Conservation (phyloP, 768 basidiomycete genomes). For the Suillus alpinus region DNA sequence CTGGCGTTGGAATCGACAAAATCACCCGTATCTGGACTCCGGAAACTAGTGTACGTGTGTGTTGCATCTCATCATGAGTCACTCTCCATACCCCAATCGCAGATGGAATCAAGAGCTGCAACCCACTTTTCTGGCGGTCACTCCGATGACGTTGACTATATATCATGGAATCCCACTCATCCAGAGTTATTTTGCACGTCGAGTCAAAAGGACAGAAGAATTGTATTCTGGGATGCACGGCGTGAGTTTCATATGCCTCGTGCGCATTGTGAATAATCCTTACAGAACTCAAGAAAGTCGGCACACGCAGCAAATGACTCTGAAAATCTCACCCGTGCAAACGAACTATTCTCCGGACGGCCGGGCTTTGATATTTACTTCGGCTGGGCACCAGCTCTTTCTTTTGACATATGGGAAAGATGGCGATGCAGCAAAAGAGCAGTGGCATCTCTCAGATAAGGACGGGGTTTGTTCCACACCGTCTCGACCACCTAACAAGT, state of each 20-base stretch:
- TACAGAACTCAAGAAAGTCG: conserved; percentile 55
- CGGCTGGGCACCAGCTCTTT: conserved; percentile 57
- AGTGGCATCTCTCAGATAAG: conserved; percentile 41
- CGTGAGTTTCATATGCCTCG: conserved; percentile 43
- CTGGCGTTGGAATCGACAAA: conserved; percentile 82
- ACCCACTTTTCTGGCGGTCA: conserved; percentile 68
- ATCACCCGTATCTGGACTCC: conserved; percentile 74
- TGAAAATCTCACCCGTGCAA: conserved; percentile 62
- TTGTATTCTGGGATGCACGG: conserved; percentile 84
- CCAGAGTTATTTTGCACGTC: conserved; percentile 82
- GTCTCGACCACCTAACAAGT: background rate
- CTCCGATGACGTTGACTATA: conserved; percentile 75
- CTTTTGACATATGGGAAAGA: conserved; percentile 58
- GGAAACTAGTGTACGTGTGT: conserved; percentile 64
- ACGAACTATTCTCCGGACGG: conserved; percentile 75
- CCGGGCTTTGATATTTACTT: conserved; percentile 58
- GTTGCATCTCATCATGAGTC: background rate
- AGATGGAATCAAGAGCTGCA: conserved; percentile 75
- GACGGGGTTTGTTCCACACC: conserved; percentile 17
- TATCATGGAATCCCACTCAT: conserved; percentile 84
- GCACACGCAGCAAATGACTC: conserved; percentile 53
- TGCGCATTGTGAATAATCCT: conserved; percentile 8
- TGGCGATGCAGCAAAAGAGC: conserved; percentile 50
- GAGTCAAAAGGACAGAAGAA: conserved; percentile 67
- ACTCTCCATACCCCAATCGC: background rate